Conservation (phyloP, 2,329 filamentous ascomycete species). For the Cladophialophora yegresii region DNA sequence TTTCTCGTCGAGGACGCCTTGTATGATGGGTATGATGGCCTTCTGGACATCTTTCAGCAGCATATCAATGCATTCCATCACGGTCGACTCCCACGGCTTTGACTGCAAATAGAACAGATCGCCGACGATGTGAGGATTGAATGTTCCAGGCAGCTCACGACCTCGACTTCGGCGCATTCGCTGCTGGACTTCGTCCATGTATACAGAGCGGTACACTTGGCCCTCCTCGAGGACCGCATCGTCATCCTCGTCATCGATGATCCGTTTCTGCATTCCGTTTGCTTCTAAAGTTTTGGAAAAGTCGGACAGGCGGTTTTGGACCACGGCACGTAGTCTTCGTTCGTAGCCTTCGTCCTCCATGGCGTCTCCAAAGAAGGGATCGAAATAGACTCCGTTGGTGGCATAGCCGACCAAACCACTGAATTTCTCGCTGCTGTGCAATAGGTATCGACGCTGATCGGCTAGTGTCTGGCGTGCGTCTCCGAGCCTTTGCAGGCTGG, state of each 20-base stretch:
- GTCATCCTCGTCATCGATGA: conserved; percentile 25
- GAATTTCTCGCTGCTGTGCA: conserved; percentile 33
- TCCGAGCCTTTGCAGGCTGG: conserved; percentile 19
- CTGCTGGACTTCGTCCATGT: conserved; percentile 45
- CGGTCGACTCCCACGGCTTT: conserved; percentile 54
- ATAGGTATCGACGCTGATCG: conserved; percentile 33
- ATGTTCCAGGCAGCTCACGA: conserved; percentile 58
- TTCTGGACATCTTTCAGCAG: conserved; percentile 41
- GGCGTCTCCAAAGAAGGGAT: conserved; percentile 41
- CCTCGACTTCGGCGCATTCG: conserved; percentile 51
- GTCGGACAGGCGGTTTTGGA: conserved; percentile 35
- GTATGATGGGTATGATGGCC: conserved; percentile 44
- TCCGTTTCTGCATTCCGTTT: conserved; percentile 25
- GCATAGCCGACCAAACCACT: conserved; percentile 34
- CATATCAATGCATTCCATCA: conserved; percentile 41
- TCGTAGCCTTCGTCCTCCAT: conserved; percentile 35
- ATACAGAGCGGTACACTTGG: conserved; percentile 41
- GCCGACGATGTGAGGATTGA: conserved; percentile 60
- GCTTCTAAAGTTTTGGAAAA: conserved; percentile 31
- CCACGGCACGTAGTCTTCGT: conserved; percentile 41
- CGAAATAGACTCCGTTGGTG: conserved; percentile 41
- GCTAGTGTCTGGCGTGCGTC: conserved; percentile 22
- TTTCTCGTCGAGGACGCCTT: conserved; percentile 45
- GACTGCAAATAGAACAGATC: conserved; percentile 64
- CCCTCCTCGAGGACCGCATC: conserved; percentile 23